A percentile compares a stretch with the other conserved stretches of the same genome.
phyloP scores from a whole-genome alignment of 1,284 basidiomycete species.

The Cutaneotrichosporon cyanovorans region DNA sequence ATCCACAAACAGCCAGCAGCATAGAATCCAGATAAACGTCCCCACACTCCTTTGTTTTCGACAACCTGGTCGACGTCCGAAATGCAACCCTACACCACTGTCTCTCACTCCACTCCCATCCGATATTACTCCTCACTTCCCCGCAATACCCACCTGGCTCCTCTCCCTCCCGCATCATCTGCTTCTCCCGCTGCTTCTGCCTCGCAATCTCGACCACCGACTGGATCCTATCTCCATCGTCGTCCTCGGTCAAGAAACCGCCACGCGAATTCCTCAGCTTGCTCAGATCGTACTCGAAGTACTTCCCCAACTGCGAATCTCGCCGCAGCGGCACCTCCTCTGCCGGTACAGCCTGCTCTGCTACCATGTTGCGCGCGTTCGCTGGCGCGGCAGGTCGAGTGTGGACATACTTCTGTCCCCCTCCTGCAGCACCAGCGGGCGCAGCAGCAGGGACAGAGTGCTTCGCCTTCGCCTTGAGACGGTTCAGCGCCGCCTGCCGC shows the following conservation, averaged over 20 bases:
- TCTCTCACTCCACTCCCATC: background rate
- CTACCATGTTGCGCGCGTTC: constrained; percentile 36
- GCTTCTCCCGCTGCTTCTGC: constrained; percentile 59
- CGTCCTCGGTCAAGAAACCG: constrained; percentile 62
- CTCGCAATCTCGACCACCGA: constrained; percentile 64
- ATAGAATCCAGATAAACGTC: background rate
- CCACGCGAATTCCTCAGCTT: constrained; percentile 91
- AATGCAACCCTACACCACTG: too few relatives aligned
- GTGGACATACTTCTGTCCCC: constrained; percentile 21
- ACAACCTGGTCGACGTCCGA: too few relatives aligned
- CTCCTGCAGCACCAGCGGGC: background rate
- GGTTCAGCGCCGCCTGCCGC: constrained; percentile 42
- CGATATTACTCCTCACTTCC: background rate
- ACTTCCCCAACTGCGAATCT: constrained; percentile 52
- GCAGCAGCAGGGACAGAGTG: constrained; percentile 13
- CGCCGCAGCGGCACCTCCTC: constrained; percentile 31
- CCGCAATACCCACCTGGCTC: constrained; percentile 49
- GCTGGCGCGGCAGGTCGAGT: constrained; percentile 25
- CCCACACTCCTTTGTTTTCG: too few relatives aligned
- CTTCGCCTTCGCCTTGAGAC: constrained; percentile 42
- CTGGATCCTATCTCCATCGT: constrained; percentile 51
- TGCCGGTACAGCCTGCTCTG: constrained; percentile 23
- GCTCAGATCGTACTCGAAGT: constrained; percentile 92
- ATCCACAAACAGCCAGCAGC: background rate
- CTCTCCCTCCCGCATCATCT: constrained; percentile 67